These are phyloP conservation scores for Raphanus raphanistrum DNA, from an alignment of 345 rosid species.

Conservation along the genomic window DNA sequence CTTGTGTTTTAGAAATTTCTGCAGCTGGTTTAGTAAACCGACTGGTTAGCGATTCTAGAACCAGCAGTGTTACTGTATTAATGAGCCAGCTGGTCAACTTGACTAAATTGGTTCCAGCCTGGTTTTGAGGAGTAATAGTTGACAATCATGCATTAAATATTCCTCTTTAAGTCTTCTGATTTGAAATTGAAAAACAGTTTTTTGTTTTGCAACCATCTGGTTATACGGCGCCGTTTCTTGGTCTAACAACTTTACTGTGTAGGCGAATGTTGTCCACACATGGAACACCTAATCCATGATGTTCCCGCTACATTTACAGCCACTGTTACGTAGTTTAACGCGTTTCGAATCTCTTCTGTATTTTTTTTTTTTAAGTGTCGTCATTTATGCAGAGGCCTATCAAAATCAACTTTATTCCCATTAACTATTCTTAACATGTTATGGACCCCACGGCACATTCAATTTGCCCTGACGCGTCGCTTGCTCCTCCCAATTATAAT, in stretches of 20 bases:
- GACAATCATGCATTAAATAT: not conserved
- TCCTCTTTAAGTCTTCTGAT: not conserved
- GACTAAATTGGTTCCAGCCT: not conserved
- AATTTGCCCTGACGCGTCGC: conserved; percentile 34
- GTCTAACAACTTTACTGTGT: not conserved
- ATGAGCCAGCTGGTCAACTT: conserved; percentile 19
- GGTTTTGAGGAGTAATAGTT: not conserved
- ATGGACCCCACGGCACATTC: conserved; percentile 26
- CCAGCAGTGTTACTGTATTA: not conserved
- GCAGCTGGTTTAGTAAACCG: not conserved
- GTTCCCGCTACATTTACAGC: conserved; percentile 17
- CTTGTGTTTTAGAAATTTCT: not conserved
- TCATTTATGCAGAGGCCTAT: conserved; percentile 18
- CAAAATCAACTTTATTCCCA: conserved; percentile 26
- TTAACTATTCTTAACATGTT: conserved; percentile 13
- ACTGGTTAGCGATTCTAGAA: not conserved
- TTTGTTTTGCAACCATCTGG: not conserved
- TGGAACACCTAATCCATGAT: not conserved
- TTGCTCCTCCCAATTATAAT: conserved; percentile 14
- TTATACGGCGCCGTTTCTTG: not conserved
- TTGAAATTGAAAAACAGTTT: not conserved
- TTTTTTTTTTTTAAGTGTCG: not conserved
- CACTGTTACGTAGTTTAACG: conserved; percentile 15
- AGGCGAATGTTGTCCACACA: not conserved
- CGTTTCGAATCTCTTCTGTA: conserved; percentile 8